phyloP scores from a whole-genome alignment of 257 asterid species.

The Jacaranda mimosifolia region DNA sequence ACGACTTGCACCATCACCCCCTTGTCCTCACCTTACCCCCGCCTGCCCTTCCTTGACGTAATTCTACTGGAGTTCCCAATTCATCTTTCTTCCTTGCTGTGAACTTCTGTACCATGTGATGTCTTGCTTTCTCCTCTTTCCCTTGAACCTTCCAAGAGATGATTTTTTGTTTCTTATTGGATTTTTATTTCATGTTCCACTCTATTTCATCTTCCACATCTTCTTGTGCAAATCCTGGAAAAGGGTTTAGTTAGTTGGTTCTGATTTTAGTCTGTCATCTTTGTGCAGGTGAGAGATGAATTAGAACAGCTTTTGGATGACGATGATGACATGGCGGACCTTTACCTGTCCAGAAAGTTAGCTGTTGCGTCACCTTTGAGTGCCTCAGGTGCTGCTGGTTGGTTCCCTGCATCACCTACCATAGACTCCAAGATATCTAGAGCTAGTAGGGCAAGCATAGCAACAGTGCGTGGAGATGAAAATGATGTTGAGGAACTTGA shows the following conservation, averaged over 20 bases:
- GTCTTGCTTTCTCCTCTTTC: too few relatives aligned
- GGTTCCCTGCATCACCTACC: conserved; percentile 71
- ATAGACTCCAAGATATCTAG: conserved; percentile 80
- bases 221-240: not conserved
- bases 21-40: too few relatives aligned
- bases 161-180: not conserved
- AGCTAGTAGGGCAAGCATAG: conserved; percentile 77
- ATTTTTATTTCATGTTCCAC: not conserved
- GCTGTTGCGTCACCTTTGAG: conserved; percentile 68
- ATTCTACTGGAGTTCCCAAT: too few relatives aligned
- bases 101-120: too few relatives aligned
- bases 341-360: conserved; percentile 75
- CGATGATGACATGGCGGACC: conserved; percentile 94
- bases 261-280: conserved; percentile 26
- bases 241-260: not conserved
- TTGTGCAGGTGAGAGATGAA: conserved; percentile 81
- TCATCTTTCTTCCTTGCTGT: too few relatives aligned
- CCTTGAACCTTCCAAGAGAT: not conserved
- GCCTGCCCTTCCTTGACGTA: too few relatives aligned
- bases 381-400: conserved; percentile 67
- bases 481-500: conserved; percentile 83
- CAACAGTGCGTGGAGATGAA: conserved; percentile 75
- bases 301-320: conserved; percentile 89
- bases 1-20: too few relatives aligned
- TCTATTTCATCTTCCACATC: not conserved